phyloP scores from a whole-genome alignment of 306 rosid species.

The Fragaria nilgerrensis region DNA sequence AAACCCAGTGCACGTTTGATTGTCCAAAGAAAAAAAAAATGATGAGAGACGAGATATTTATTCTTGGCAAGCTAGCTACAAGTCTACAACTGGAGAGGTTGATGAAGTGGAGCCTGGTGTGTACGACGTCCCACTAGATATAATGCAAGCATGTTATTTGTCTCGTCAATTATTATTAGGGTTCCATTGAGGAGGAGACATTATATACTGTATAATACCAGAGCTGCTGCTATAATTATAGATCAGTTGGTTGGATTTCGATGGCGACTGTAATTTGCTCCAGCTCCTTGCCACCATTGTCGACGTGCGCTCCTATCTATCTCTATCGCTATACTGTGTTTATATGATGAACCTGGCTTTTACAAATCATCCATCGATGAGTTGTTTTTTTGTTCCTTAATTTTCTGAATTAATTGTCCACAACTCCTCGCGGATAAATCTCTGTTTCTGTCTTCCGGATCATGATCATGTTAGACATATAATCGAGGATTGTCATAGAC shows the following conservation, averaged over 20 bases:
- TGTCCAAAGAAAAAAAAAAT: neutral
- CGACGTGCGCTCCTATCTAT: neutral
- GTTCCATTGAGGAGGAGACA: neutral
- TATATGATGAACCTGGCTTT: too few species aligned
- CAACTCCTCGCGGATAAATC: too few species aligned
- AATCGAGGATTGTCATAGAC: too few species aligned
- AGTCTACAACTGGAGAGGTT: neutral
- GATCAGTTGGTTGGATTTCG: neutral
- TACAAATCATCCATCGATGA: too few species aligned
- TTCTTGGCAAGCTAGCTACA: neutral
- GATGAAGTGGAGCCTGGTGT: neutral
- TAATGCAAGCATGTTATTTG: conserved; percentile 5
- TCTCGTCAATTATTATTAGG: neutral
- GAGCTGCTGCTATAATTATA: neutral
- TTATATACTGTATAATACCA: neutral
- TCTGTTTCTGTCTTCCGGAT: too few species aligned
- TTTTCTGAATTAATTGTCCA: too few species aligned
- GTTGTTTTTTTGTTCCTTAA: too few species aligned
- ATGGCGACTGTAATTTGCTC: neutral
- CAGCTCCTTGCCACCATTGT: neutral
- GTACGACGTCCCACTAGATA: neutral
- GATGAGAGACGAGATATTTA: neutral
- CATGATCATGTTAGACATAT: too few species aligned
- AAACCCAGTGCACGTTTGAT: neutral
- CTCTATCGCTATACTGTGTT: neutral